These are phyloP conservation scores for Hypoxylon crocopeplum DNA, from an alignment of 495 filamentous ascomycete genomes.

Conservation along the genomic window DNA sequence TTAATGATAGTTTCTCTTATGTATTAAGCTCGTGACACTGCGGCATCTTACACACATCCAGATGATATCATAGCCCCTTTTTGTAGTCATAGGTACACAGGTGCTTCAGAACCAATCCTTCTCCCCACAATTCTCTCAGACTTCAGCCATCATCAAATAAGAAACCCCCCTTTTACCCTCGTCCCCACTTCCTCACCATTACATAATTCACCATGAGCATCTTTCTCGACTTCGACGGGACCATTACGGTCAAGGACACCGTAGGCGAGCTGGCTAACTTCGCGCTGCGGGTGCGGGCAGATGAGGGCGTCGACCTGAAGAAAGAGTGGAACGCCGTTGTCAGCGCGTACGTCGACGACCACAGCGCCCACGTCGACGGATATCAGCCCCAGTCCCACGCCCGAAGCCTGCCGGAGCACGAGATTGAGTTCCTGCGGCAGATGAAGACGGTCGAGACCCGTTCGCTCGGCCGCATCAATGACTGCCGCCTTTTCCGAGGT, in stretches of 20 bases:
- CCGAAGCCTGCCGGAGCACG: constrained; percentile 37
- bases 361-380: constrained; percentile 36
- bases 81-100: not conserved
- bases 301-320: constrained; percentile 34
- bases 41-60: too few species aligned
- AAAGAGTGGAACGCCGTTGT: constrained; percentile 47
- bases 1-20: too few species aligned
- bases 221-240: constrained; percentile 59
- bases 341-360: constrained; percentile 43
- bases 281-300: constrained; percentile 32
- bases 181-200: not conserved
- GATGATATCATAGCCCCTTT: constrained; percentile 2
- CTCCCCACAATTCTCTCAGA: constrained; percentile 12
- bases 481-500: constrained; percentile 44
- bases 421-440: constrained; percentile 47
- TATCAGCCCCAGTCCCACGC: constrained; percentile 36
- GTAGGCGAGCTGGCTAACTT: constrained; percentile 39
- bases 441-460: constrained; percentile 43
- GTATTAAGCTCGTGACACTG: too few species aligned
- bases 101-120: too few species aligned
- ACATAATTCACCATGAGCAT: constrained; percentile 40
- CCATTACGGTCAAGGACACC: constrained; percentile 51
- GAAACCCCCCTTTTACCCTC: not conserved
- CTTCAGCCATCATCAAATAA: not conserved
- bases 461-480: constrained; percentile 44